A percentile compares a stretch with the other conserved stretches of the same genome.
Evolutionary conservation across 2,329 filamentous ascomycete genomes (phyloP).

Genomic region (Cladophialophora psammophila): DNA sequence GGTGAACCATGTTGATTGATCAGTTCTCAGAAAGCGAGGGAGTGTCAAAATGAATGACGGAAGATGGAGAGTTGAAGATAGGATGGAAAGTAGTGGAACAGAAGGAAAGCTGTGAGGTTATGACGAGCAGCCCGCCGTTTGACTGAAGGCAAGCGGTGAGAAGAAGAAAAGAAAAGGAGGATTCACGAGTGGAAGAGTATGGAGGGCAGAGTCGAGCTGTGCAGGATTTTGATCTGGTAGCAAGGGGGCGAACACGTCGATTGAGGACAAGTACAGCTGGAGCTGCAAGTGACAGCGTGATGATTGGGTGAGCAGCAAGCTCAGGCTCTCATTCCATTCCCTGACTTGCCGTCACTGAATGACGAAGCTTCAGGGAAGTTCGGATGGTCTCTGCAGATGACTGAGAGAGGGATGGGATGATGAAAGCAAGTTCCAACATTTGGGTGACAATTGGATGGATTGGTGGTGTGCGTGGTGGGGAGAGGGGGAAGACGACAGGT

Average conservation of each 20-base stretch:
- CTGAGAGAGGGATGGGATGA: slow-evolving; percentile 20
- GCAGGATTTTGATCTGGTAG: slow-evolving; percentile 21
- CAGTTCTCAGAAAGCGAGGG: not conserved
- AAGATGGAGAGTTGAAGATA: slow-evolving; percentile 7
- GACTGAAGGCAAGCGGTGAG: slow-evolving; percentile 20
- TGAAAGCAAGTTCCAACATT: slow-evolving; percentile 15
- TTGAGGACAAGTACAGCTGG: slow-evolving; percentile 11
- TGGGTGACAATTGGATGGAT: slow-evolving; percentile 11
- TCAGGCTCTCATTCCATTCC: slow-evolving; percentile 8
- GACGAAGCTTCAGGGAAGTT: slow-evolving; percentile 22
- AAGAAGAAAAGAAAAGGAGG: slow-evolving; percentile 7
- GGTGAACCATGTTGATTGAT: slow-evolving; percentile 51
- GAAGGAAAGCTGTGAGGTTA: slow-evolving; percentile 2
- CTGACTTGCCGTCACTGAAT: slow-evolving; percentile 15
- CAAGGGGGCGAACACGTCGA: not conserved
- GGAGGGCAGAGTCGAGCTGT: not conserved
- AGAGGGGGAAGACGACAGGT: not conserved
- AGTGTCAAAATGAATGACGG: slow-evolving; percentile 9
- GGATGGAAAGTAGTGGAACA: not conserved
- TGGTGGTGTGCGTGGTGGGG: slow-evolving; percentile 1
- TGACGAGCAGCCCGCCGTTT: not conserved
- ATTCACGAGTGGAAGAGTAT: not conserved
- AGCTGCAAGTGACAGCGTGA: slow-evolving; percentile 7
- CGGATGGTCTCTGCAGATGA: slow-evolving; percentile 4
- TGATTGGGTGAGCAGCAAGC: slow-evolving; percentile 22